These are phyloP conservation scores for Xylaria multiplex DNA, from an alignment of 2,329 filamentous ascomycete genomes.

Conservation along the genomic window DNA sequence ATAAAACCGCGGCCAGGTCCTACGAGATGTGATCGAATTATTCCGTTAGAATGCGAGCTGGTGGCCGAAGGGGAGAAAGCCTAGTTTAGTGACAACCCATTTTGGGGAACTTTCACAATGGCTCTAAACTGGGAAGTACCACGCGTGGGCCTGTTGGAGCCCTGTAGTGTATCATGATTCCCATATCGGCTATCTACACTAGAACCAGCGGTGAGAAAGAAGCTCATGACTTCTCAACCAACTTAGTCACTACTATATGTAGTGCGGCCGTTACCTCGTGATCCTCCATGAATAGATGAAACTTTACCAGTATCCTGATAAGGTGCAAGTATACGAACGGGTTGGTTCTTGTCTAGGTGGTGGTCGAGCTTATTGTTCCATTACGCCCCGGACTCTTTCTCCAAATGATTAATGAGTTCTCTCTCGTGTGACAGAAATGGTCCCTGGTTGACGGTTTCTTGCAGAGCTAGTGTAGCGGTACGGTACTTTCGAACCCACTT, in stretches of 20 bases:
- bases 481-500: constrained; percentile 42
- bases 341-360: constrained; percentile 23
- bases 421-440: constrained; percentile 38
- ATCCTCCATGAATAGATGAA: constrained; percentile 18
- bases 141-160: constrained; percentile 41
- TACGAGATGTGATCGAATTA: constrained; percentile 45
- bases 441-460: constrained; percentile 43
- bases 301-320: not conserved
- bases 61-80: constrained; percentile 31
- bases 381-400: constrained; percentile 11
- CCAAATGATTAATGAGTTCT: constrained; percentile 15
- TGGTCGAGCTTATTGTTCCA: constrained; percentile 34
- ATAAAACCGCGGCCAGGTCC: constrained; percentile 47
- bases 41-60: constrained; percentile 45
- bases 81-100: constrained; percentile 18
- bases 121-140: constrained; percentile 38
- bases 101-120: constrained; percentile 32
- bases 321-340: constrained; percentile 20
- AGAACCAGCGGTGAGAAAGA: constrained; percentile 47
- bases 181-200: constrained; percentile 38
- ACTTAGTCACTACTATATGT: constrained; percentile 29
- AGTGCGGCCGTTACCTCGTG: constrained; percentile 35
- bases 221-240: constrained; percentile 31
- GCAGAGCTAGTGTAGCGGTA: constrained; percentile 44
- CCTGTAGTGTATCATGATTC: constrained; percentile 29